Conservation (phyloP, 2,329 filamentous ascomycete species). For the Cladosporium cucumerinum region DNA sequence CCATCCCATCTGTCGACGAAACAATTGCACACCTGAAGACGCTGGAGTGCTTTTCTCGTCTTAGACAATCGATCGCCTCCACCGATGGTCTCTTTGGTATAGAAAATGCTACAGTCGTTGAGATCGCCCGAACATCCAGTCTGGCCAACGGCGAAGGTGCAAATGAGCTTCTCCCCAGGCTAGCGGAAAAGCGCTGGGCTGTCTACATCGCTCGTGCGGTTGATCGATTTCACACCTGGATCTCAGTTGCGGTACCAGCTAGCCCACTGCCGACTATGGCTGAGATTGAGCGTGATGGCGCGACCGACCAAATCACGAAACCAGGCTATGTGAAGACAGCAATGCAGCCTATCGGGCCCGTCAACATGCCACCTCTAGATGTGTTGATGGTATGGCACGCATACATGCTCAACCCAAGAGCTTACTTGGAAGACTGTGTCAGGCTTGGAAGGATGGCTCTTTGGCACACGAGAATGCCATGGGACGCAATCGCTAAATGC, state of each 20-base stretch:
- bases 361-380: conserved; percentile 47
- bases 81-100: conserved; percentile 66
- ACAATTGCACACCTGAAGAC: conserved; percentile 74
- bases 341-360: not conserved
- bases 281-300: not conserved
- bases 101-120: conserved; percentile 35
- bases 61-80: conserved; percentile 66
- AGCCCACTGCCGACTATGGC: conserved; percentile 35
- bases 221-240: conserved; percentile 67
- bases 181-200: conserved; percentile 72
- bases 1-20: conserved; percentile 48
- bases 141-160: conserved; percentile 28
- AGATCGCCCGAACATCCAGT: conserved; percentile 25
- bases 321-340: not conserved
- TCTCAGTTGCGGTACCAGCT: conserved; percentile 43
- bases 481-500: conserved; percentile 55
- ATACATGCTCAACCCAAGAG: conserved; percentile 72
- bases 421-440: conserved; percentile 71
- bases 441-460: conserved; percentile 53
- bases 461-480: conserved; percentile 66
- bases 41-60: conserved; percentile 62
- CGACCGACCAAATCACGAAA: not conserved
- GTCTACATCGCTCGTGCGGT: conserved; percentile 66
- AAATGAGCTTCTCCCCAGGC: conserved; percentile 43
- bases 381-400: conserved; percentile 78